Percentiles rank a stretch among this genome's conserved stretches.
Conservation (phyloP, 495 filamentous ascomycete genomes). For the Aspergillus cavernicola region DNA sequence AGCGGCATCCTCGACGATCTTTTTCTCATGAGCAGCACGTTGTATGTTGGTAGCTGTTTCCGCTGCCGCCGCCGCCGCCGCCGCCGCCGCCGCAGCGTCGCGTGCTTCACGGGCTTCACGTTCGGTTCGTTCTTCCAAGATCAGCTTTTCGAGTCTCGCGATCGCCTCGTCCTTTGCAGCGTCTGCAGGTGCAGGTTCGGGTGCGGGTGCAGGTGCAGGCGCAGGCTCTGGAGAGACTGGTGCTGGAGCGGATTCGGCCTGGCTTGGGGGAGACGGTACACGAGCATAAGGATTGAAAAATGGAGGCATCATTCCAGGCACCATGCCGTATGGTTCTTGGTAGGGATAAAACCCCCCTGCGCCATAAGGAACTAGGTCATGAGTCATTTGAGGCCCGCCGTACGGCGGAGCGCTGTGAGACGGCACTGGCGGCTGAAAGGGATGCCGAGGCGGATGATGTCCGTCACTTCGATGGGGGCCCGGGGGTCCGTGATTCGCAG, state of each 20-base stretch:
- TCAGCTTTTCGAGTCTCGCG: constrained; percentile 49
- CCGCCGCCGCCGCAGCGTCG: constrained; percentile 39
- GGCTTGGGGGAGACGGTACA: constrained; percentile 35
- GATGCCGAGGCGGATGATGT: constrained; percentile 28
- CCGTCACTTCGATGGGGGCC: constrained; percentile 29
- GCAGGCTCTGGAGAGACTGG: constrained; percentile 16
- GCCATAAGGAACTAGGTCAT: constrained; percentile 51
- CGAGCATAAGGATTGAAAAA: constrained; percentile 37
- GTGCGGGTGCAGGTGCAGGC: not conserved
- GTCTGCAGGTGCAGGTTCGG: constrained; percentile 22
- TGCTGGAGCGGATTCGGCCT: constrained; percentile 24
- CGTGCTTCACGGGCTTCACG: constrained; percentile 41
- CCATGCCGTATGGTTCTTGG: constrained; percentile 38
- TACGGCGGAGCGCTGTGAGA: constrained; percentile 34
- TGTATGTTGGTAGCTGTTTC: constrained; percentile 51
- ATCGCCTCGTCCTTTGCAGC: constrained; percentile 49
- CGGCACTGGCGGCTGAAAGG: constrained; percentile 27
- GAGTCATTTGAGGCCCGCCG: constrained; percentile 31
- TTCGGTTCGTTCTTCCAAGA: constrained; percentile 45
- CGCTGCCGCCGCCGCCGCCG: constrained; percentile 44
- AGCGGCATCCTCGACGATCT: constrained; percentile 39
- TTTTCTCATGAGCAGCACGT: constrained; percentile 40
- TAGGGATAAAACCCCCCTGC: constrained; percentile 41
- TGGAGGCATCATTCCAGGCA: constrained; percentile 38
- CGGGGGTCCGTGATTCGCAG: constrained; percentile 28